Conservation (phyloP, 163 green algal genomes). For the Botryococcus braunii region DNA sequence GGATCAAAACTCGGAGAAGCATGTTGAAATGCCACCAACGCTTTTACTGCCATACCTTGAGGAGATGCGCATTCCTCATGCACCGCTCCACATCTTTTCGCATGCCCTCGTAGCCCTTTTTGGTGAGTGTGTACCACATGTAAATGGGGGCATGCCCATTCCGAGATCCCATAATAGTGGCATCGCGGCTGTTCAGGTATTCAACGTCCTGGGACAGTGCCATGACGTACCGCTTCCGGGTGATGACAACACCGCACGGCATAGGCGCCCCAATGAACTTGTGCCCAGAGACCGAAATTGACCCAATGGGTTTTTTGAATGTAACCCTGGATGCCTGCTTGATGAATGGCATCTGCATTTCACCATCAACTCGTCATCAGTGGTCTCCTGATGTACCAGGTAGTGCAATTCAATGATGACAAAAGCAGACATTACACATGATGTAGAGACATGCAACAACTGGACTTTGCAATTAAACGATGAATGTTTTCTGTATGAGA, state of each 20-base stretch:
- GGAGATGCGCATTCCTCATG: constrained; percentile 82
- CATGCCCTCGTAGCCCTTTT: constrained; percentile 89
- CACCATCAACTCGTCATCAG: neutral
- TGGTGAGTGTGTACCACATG: constrained; percentile 95
- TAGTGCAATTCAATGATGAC: neutral
- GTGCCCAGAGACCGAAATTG: constrained; percentile 80
- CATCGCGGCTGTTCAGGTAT: constrained; percentile 82
- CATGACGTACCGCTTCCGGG: constrained; percentile 59
- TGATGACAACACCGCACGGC: constrained; percentile 94
- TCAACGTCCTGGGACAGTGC: constrained; percentile 53
- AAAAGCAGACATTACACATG: neutral
- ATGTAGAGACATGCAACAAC: neutral
- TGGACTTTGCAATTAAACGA: no score
- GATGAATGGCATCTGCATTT: constrained; percentile 79
- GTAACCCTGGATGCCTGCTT: constrained; percentile 83
- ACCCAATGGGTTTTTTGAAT: constrained; percentile 94
- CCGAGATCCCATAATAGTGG: constrained; percentile 93
- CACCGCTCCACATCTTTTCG: constrained; percentile 86
- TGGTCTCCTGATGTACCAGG: neutral
- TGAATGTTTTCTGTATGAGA: no score
- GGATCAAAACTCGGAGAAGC: no score
- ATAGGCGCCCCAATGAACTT: constrained; percentile 94
- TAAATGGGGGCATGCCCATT: constrained; percentile 96
- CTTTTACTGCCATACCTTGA: constrained; percentile 64
- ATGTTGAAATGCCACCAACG: no score